A percentile compares a stretch with the other conserved stretches of the same genome.
Evolutionary conservation across 495 filamentous ascomycete genomes (phyloP).

Genomic region (Aspergillus incahuasiensis): DNA sequence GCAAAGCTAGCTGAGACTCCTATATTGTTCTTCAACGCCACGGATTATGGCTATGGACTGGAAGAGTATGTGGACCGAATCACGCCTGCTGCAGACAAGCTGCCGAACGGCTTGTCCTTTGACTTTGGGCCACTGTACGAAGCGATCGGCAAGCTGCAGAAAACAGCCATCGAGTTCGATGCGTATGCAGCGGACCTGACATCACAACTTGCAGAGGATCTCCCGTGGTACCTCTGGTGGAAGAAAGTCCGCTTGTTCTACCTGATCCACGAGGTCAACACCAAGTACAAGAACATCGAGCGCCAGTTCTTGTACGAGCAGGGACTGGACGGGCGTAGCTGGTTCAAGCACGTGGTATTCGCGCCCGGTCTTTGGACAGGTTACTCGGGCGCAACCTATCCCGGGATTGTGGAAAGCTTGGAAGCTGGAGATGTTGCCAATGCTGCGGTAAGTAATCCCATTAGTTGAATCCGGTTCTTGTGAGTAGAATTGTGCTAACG

Average conservation of each 20-base stretch:
- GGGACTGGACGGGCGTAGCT: slow-evolving; percentile 54
- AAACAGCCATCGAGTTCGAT: slow-evolving; percentile 48
- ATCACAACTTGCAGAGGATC: slow-evolving; percentile 42
- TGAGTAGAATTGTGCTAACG: not conserved
- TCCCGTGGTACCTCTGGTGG: slow-evolving; percentile 79
- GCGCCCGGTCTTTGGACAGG: slow-evolving; percentile 83
- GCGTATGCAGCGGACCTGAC: slow-evolving; percentile 47
- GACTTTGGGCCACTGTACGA: slow-evolving; percentile 44
- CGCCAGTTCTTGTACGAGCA: slow-evolving; percentile 54
- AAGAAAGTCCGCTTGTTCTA: slow-evolving; percentile 58
- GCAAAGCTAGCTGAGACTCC: slow-evolving; percentile 46
- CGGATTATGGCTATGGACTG: slow-evolving; percentile 43
- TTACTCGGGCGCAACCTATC: slow-evolving; percentile 71
- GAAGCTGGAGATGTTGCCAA: slow-evolving; percentile 48
- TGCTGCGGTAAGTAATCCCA: slow-evolving; percentile 32
- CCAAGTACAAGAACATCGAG: slow-evolving; percentile 59
- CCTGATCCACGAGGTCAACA: slow-evolving; percentile 50
- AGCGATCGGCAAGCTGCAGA: slow-evolving; percentile 45
- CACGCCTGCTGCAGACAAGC: slow-evolving; percentile 39
- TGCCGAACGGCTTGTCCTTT: slow-evolving; percentile 24
- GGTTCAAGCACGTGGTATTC: slow-evolving; percentile 70
- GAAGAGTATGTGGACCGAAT: slow-evolving; percentile 49
- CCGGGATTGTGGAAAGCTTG: slow-evolving; percentile 57
- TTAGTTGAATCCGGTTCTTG: not conserved
- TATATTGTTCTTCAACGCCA: slow-evolving; percentile 43